Evolutionary conservation across 495 filamentous ascomycete genomes (phyloP), one percentile per base, ranked within the genome.

Genomic region (Xylaria telfairii): DNA sequence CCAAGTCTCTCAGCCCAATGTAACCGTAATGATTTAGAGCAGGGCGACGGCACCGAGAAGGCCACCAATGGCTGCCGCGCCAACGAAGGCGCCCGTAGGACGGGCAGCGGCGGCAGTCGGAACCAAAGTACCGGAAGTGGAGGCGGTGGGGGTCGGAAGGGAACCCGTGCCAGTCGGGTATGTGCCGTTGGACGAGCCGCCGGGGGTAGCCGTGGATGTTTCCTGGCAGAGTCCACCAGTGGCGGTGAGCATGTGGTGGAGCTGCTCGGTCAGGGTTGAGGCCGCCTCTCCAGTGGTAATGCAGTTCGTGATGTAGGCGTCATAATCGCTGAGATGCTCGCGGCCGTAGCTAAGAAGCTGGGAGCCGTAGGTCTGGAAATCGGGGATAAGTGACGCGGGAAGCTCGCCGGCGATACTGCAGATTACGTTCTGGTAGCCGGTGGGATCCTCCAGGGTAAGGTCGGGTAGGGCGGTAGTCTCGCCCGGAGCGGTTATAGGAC

Each of bases 101-200:
- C 60, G 60, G 41, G 60, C 41, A 30, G 60, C 60, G 21, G 60
- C 60, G 41, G 39, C 60, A 30, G 60, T 63, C 13, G 60, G 60
- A 46, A 63, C n/a, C n/a, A 47, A 8, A 32, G 54, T 21, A 15
- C 44, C 10, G n/a, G n/a, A n/a, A 49, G 17, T n/a, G 17, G 51
- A 54, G 21, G 4, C 26, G 26, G 54, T 59, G 19, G 54, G n/a
- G 30, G 28, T 59, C 30, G 54, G 54, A n/a, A 37, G 1, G 17
- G 60, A 26, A 30, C 39, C 60, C 6, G 60, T 63, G 24, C 60
- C 60, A 3, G 60, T 63, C 5, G 60, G 60, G 60, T 63, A 63
- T 6, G 60, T 63, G 39, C 60, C 41, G 60, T 47, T 63, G 41
- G 39, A 47, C 1, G 60, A 44, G 39, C 60, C 41, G 41, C 9